Base-by-base conservation (phyloP, 345 rosid species). In the Limnanthes douglasii region DNA sequence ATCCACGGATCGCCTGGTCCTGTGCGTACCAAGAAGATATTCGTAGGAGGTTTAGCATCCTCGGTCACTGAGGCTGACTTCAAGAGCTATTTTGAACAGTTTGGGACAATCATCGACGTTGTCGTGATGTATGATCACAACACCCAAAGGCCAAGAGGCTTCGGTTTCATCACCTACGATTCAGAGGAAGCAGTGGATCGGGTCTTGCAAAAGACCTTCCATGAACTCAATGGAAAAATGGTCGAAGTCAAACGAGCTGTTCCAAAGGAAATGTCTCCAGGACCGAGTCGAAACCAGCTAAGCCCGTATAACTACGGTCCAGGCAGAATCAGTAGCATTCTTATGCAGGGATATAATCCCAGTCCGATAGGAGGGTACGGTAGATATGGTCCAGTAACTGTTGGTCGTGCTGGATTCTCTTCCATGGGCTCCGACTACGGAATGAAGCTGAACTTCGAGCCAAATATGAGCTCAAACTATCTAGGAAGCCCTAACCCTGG, bases 41-140 rank as follows among this genome's bases (percentile, higher is more conserved):
- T 78, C 46, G 90, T 78, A 13, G 90, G 90, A 54, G 93, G 93
- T 37, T 64, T 79, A 51, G 76, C 93, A 28, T 79, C 93, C 15
- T 74, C 86, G 2, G 82, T 79, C 39, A 75, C 85, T 5, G 93
- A 79, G 39, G 62, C 58, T 34, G 93, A 79, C 50, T 79, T 79
- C 39, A 72, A 57, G 65, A 62, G 62, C 33, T 79, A 79, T 49
- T 79, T 79, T 48, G 93, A 79, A 43, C 93, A 72, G 51, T 79
- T 69, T 55, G 93, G 93, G 40, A 56, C 62, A 10, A 73, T 79
- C 51, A 72, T 64, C 23, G 93, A 80, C 60, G 86, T 69, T 19
- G 93, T 80, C 17, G 93, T 80, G 25, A 78, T 78, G 90, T 70
- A 78, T 41, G 90, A 78, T 61, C 90, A 73, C 62, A 74, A 70